These are phyloP conservation scores for Globisporangium camurandrum DNA, from an alignment of 352 stramenopile species.

Conservation along the genomic window DNA sequence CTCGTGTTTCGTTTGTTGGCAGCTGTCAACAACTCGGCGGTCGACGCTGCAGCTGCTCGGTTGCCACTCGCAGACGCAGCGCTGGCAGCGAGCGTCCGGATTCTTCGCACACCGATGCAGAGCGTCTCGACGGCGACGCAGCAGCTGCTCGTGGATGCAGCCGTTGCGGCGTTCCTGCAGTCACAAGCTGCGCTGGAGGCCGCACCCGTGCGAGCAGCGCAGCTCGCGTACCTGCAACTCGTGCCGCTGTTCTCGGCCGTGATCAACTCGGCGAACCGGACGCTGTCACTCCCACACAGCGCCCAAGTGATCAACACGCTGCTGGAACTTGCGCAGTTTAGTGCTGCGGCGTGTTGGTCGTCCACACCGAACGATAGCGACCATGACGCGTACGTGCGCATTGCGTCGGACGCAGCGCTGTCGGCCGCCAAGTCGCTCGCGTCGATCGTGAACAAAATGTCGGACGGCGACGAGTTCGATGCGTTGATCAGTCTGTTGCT, in stretches of 20 bases:
- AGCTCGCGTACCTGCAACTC: conserved; percentile 46
- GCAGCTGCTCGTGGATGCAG: conserved; percentile 47
- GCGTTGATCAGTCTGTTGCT: conserved; percentile 64
- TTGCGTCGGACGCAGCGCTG: conserved; percentile 46
- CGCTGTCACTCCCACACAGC: conserved; percentile 45
- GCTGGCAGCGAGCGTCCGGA: conserved; percentile 41
- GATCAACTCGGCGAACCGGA: conserved; percentile 68
- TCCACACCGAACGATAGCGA: too few relatives aligned
- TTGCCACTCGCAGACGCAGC: conserved; percentile 30
- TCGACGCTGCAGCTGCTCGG: conserved; percentile 21
- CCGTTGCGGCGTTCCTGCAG: conserved; percentile 52
- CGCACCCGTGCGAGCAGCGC: conserved; percentile 16
- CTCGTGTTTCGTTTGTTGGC: conserved; percentile 64
- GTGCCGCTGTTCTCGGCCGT: conserved; percentile 70
- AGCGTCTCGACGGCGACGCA: conserved; percentile 57
- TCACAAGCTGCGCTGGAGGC: too few relatives aligned
- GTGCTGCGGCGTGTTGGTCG: too few relatives aligned
- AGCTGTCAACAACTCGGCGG: conserved; percentile 51
- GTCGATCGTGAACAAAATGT: conserved; percentile 86
- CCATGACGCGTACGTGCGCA: not conserved
- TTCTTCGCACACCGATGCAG: conserved; percentile 75
- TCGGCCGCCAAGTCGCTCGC: conserved; percentile 69
- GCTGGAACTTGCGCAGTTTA: conserved; percentile 63
- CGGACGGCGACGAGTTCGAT: conserved; percentile 73
- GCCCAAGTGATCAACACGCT: conserved; percentile 68